Conservation (phyloP, 116 monocot genomes). For the Posidonia oceanica region DNA sequence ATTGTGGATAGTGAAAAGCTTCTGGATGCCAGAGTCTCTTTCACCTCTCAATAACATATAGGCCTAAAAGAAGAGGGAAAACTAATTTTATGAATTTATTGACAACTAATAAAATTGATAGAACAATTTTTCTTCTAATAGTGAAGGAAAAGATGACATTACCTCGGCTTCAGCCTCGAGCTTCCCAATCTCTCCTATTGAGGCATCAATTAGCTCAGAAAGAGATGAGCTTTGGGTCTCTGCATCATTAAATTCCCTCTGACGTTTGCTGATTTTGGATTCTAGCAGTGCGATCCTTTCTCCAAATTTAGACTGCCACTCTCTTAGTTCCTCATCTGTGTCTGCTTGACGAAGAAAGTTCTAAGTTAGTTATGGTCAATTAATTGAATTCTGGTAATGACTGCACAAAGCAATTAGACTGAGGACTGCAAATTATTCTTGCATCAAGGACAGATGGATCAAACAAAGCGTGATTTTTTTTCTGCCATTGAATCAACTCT, state of each 20-base stretch:
- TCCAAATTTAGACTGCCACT: slow-evolving; percentile 95
- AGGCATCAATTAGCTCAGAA: slow-evolving; percentile 45
- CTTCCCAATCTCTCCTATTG: slow-evolving; percentile 68
- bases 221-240: slow-evolving; percentile 43
- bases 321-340: slow-evolving; percentile 91
- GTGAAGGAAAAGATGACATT: slow-evolving; percentile 16
- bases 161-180: slow-evolving; percentile 90
- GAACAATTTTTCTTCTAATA: slow-evolving; percentile 6
- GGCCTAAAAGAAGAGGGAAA: slow-evolving; percentile 35
- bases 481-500: not conserved
- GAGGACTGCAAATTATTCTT: not conserved
- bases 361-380: not conserved
- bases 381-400: no score
- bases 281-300: slow-evolving; percentile 68
- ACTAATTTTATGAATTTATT: not conserved
- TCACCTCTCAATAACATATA: slow-evolving; percentile 47
- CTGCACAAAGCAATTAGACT: not conserved
- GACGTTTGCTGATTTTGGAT: slow-evolving; percentile 68
- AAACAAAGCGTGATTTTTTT: not conserved
- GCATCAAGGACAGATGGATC: not conserved
- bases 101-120: slow-evolving; percentile 1
- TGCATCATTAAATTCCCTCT: slow-evolving; percentile 71
- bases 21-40: slow-evolving; percentile 63
- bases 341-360: slow-evolving; percentile 33
- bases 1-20: slow-evolving; percentile 53